phyloP scores from a whole-genome alignment of 2,329 filamentous ascomycete species.

The Penicillium paneum region DNA sequence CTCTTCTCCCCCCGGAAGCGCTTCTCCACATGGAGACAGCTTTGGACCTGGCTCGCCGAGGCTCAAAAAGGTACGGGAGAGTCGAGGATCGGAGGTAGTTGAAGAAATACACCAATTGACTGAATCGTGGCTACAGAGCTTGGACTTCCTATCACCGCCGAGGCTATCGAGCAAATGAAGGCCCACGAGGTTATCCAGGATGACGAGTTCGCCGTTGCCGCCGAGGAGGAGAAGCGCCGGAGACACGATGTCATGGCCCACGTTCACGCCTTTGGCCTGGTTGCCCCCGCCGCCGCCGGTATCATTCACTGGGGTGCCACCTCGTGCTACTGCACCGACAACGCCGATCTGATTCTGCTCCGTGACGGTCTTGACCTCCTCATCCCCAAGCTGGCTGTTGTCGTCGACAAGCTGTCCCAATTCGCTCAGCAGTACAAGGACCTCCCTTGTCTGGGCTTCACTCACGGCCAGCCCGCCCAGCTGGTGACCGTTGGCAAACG shows the following conservation, averaged over 20 bases:
- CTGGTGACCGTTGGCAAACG: constrained; percentile 64
- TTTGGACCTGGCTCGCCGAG: constrained; percentile 84
- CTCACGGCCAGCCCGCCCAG: constrained; percentile 61
- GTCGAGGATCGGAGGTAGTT: constrained; percentile 12
- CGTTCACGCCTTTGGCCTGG: constrained; percentile 70
- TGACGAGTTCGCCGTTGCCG: constrained; percentile 70
- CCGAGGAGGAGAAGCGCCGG: constrained; percentile 71
- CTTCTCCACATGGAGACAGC: constrained; percentile 74
- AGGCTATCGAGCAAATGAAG: constrained; percentile 74
- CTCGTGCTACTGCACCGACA: constrained; percentile 61
- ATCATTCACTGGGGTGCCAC: constrained; percentile 77
- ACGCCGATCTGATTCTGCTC: constrained; percentile 74
- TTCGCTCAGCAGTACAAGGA: constrained; percentile 74
- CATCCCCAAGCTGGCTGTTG: constrained; percentile 71
- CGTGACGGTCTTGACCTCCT: constrained; percentile 72
- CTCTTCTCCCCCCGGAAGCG: constrained; percentile 76
- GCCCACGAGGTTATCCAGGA: constrained; percentile 72
- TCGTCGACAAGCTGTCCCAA: constrained; percentile 68
- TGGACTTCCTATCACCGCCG: constrained; percentile 67
- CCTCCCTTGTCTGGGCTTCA: constrained; percentile 71
- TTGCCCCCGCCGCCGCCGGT: constrained; percentile 72
- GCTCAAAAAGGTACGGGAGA: constrained; percentile 57
- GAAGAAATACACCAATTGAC: constrained; percentile 20
- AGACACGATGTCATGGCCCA: constrained; percentile 66
- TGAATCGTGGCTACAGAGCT: constrained; percentile 53